These are phyloP conservation scores for Sporisorium reilianum DNA, from an alignment of 1,284 basidiomycete genomes.

Conservation along the genomic window DNA sequence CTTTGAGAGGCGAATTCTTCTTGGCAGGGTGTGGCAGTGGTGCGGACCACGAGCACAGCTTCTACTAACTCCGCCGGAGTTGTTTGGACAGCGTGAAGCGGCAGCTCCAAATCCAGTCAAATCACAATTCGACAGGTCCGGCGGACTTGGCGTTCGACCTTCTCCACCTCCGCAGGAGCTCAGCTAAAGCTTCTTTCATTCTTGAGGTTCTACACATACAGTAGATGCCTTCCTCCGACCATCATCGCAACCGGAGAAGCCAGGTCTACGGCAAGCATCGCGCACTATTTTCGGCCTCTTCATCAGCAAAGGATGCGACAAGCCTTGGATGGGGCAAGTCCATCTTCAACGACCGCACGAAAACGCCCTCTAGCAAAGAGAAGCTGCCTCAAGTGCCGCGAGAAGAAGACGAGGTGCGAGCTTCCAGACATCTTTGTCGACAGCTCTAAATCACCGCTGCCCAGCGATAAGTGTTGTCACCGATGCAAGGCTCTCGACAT, in stretches of 20 bases:
- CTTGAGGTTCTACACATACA: too few species aligned
- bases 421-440: constrained; percentile 48
- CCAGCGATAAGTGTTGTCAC: constrained; percentile 33
- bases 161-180: not conserved
- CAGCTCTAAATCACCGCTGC: constrained; percentile 35
- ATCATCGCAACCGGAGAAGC: not conserved
- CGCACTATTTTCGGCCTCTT: not conserved
- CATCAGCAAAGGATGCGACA: not conserved
- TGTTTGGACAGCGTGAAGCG: not conserved
- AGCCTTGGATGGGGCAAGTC: not conserved
- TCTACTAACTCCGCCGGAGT: constrained; percentile 16
- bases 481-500: constrained; percentile 41
- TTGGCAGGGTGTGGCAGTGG: too few species aligned
- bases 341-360: constrained; percentile 1
- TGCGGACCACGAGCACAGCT: too few species aligned
- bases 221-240: not conserved
- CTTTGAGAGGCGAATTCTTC: too few species aligned
- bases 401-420: constrained; percentile 52
- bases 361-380: constrained; percentile 40
- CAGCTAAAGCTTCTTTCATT: too few species aligned
- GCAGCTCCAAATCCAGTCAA: not conserved
- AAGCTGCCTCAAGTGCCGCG: constrained; percentile 52
- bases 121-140: constrained; percentile 24
- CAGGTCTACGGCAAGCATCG: not conserved
- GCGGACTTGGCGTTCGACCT: constrained; percentile 11